Evolutionary conservation across 371 early-diverging fungal genomes (phyloP).

Genomic region (Apophysomyces elegans): DNA sequence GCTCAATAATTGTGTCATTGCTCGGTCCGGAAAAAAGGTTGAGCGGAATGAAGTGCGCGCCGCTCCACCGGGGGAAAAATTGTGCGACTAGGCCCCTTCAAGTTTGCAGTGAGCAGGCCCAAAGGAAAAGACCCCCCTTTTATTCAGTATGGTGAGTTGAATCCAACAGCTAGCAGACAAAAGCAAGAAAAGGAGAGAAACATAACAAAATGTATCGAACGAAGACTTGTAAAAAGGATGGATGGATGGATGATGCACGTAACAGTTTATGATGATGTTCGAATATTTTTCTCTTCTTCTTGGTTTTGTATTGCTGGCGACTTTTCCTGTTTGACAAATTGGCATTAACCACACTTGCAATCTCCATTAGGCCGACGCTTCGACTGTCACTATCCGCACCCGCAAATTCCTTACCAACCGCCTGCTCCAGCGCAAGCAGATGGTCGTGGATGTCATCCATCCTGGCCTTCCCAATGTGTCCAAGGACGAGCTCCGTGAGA

Average conservation of each 20-base stretch:
- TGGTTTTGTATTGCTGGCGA: neutral
- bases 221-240: neutral
- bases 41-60: neutral
- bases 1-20: neutral
- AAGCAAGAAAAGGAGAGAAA: neutral
- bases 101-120: neutral
- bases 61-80: neutral
- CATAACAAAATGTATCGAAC: neutral
- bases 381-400: conserved; percentile 92
- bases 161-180: neutral
- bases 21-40: neutral
- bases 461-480: conserved; percentile 92
- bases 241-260: neutral
- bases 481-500: conserved; percentile 93
- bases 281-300: neutral
- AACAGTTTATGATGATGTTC: neutral
- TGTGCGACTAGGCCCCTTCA: no score
- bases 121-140: conserved; percentile 4
- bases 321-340: neutral
- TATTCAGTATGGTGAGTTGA: conserved; percentile 9
- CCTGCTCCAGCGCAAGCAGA: conserved; percentile 97
- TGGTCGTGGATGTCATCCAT: conserved; percentile 97
- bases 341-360: neutral
- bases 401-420: conserved; percentile 99
- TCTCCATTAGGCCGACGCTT: conserved; percentile 44